phyloP scores from a whole-genome alignment of 2,329 filamentous ascomycete species.

The Aspergillus pseudoviridinutans region DNA sequence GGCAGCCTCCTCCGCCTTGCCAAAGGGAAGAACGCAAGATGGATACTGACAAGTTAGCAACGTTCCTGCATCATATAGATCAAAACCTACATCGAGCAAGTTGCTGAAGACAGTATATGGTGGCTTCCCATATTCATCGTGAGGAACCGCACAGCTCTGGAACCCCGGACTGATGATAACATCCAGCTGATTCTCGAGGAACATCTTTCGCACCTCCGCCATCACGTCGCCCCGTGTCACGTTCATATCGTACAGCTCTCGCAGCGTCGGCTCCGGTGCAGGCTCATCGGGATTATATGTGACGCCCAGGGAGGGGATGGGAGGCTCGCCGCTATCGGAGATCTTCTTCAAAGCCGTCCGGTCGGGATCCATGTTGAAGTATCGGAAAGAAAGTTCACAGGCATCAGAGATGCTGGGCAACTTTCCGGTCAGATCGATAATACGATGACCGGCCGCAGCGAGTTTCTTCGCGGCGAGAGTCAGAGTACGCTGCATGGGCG shows the following conservation, averaged over 20 bases:
- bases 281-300: conserved; percentile 8
- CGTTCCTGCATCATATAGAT: not conserved
- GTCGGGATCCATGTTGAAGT: conserved; percentile 22
- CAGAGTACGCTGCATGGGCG: conserved; percentile 18
- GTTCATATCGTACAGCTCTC: conserved; percentile 18
- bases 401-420: conserved; percentile 7
- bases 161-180: conserved; percentile 19
- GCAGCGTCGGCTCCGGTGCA: conserved; percentile 13
- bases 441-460: conserved; percentile 13
- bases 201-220: conserved; percentile 12
- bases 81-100: conserved; percentile 19
- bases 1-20: conserved; percentile 9
- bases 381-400: conserved; percentile 10
- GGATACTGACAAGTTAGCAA: conserved; percentile 14
- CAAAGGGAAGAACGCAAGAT: conserved; percentile 19
- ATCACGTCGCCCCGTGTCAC: conserved; percentile 7
- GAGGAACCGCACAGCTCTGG: conserved; percentile 19
- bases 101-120: conserved; percentile 21
- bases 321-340: conserved; percentile 15
- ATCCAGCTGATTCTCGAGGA: conserved; percentile 18
- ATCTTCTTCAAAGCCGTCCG: conserved; percentile 15
- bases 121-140: conserved; percentile 18
- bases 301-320: conserved; percentile 14
- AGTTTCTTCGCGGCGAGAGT: conserved; percentile 12
- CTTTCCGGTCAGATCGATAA: conserved; percentile 13